phyloP scores from a whole-genome alignment of 176 grass and related monocot genomes.

The Aegilops umbellulata region DNA sequence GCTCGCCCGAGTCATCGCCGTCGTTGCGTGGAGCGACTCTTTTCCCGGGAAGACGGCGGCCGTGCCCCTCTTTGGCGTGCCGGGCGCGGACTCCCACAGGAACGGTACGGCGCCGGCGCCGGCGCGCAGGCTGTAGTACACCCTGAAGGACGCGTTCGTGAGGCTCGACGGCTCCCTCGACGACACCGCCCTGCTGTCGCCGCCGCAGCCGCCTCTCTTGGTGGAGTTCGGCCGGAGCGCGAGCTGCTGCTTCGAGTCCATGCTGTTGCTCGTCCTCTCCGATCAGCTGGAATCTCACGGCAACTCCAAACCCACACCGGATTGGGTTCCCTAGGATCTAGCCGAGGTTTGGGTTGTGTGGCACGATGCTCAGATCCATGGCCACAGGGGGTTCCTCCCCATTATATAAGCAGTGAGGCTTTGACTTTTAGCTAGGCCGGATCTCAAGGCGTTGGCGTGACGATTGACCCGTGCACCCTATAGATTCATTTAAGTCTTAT shows the following conservation, averaged over 20 bases:
- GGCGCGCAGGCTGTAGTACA: constrained; percentile 46
- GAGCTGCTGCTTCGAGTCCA: constrained; percentile 37
- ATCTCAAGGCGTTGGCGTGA: neutral
- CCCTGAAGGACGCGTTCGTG: constrained; percentile 40
- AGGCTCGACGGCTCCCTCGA: constrained; percentile 30
- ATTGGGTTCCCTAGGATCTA: neutral
- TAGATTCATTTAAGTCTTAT: no score
- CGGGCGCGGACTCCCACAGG: constrained; percentile 49
- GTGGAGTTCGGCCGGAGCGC: neutral
- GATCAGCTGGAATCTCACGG: neutral
- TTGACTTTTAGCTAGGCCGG: constrained; percentile 22
- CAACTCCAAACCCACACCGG: neutral
- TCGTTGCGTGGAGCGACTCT: no score
- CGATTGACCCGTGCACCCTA: neutral
- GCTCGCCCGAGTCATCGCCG: no score
- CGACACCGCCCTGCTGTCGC: neutral
- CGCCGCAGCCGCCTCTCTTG: neutral
- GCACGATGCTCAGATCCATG: neutral
- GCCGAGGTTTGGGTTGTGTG: no score
- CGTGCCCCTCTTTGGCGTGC: constrained; percentile 29
- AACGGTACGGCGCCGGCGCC: constrained; percentile 53
- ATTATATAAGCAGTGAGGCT: neutral
- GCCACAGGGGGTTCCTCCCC: no score
- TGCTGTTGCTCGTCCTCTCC: neutral
- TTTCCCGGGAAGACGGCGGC: no score